Conservation (phyloP, 2,329 filamentous ascomycete species). For the Aureobasidium sp. region DNA sequence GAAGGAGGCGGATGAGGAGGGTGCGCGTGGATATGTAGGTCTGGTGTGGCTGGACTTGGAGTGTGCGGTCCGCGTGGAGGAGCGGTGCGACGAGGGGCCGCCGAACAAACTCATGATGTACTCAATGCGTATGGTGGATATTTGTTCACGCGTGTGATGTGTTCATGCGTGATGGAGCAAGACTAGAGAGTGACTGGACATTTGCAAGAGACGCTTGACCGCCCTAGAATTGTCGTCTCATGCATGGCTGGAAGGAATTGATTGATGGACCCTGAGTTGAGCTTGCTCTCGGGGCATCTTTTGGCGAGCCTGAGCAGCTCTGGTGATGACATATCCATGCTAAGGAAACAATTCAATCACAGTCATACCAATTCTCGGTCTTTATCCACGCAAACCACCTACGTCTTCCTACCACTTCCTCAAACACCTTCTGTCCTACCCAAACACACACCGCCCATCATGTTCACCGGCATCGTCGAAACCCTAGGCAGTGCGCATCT, state of each 20-base stretch:
- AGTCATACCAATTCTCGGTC: background rate
- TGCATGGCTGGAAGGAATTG: background rate
- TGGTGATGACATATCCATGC: slow-evolving; percentile 1
- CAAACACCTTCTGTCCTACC: background rate
- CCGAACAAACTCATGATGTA: slow-evolving; percentile 12
- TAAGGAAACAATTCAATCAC: background rate
- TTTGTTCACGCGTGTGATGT: background rate
- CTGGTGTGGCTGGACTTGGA: background rate
- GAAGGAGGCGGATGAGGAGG: slow-evolving; percentile 2
- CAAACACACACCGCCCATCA: slow-evolving; percentile 32
- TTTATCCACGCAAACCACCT: no score
- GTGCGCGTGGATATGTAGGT: slow-evolving; percentile 9
- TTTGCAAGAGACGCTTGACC: background rate
- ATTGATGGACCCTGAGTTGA: background rate
- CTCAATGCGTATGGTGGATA: no score
- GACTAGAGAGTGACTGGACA: background rate
- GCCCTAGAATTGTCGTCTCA: background rate
- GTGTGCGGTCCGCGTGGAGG: background rate
- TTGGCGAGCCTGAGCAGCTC: background rate
- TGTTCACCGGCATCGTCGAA: slow-evolving; percentile 96
- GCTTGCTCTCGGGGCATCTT: background rate
- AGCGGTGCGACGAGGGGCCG: slow-evolving; percentile 5
- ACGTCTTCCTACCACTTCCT: background rate
- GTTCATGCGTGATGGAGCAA: background rate
- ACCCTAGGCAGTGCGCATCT: slow-evolving; percentile 71